A percentile compares a stretch with the other conserved stretches of the same genome.
phyloP scores from a whole-genome alignment of 192 early-diverging fungal genomes.

The Entomortierella parvispora region DNA sequence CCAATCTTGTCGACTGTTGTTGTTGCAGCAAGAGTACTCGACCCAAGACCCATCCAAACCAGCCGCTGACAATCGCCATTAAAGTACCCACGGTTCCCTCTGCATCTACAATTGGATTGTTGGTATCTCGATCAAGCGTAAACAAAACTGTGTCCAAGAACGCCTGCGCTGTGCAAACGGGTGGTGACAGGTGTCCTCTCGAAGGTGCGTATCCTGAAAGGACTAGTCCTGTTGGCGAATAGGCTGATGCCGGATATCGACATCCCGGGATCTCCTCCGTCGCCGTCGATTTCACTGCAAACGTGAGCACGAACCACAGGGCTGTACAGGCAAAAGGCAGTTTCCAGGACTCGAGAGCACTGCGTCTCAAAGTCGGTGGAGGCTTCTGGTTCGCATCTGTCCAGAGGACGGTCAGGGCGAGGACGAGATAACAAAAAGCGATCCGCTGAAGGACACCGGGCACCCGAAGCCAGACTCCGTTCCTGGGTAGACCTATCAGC shows the following conservation, averaged over 20 bases:
- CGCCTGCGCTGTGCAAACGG: conserved; percentile 59
- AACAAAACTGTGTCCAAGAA: conserved; percentile 53
- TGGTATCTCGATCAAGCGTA: conserved; percentile 32
- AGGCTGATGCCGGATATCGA: neutral
- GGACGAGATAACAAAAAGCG: conserved; percentile 52
- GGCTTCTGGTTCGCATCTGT: conserved; percentile 12
- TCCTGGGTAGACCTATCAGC: conserved; percentile 8
- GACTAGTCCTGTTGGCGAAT: neutral
- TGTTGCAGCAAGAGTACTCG: conserved; percentile 23
- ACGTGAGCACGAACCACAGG: conserved; percentile 35
- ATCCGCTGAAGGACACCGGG: conserved; percentile 61
- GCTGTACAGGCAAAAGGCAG: conserved; percentile 17
- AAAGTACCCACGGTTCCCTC: conserved; percentile 63
- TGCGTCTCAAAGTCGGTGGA: neutral
- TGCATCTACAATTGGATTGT: conserved; percentile 51
- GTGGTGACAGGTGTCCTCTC: conserved; percentile 29
- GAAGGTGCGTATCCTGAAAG: neutral
- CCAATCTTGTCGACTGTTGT: neutral
- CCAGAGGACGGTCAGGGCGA: conserved; percentile 34
- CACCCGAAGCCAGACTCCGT: conserved; percentile 13
- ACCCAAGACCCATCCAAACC: conserved; percentile 59
- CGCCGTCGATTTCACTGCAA: conserved; percentile 26
- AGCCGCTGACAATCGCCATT: conserved; percentile 52
- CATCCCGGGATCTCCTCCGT: conserved; percentile 14
- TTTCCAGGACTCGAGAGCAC: too few species aligned